Evolutionary conservation across 2,329 filamentous ascomycete genomes (phyloP), one percentile per base, ranked within the genome.

Genomic region (Colletotrichum karsti): DNA sequence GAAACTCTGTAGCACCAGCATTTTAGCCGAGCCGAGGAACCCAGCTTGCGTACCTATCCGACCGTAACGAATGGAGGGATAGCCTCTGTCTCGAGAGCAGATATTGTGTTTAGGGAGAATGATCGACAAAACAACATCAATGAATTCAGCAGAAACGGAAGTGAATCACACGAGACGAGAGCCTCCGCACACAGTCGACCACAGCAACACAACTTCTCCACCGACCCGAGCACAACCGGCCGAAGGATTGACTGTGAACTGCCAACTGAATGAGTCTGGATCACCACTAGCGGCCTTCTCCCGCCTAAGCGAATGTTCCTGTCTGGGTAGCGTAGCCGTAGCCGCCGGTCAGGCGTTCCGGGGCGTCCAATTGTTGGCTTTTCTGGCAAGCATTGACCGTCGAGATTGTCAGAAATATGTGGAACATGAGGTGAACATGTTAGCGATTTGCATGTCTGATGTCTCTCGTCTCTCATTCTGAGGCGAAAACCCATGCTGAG

Each of bases 141-240:
- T 13, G n/a, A 50, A 18, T 28, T 30, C 42, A 13, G 44, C 30
- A 28, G 22, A 35, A 48, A 35, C 46, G 30, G 28, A 22, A 15
- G 41, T 33, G 28, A 39, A 20, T 22, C 18, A 60, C 33, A n/a
- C n/a, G 18, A 33, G 30, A 33, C 33, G 18, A 24, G 30, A 28
- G 20, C 18, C 37, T 22, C 20, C 37, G n/a, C n/a, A n/a, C n/a
- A n/a, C n/a, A n/a, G n/a, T n/a, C n/a, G n/a, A n/a, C n/a, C n/a
- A n/a, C n/a, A 22, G 53, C 35, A 39, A n/a, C 37, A 26, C 33
- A 18, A 41, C 35, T 60, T 51, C 57, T 51, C 57, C 44, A 60
- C 57, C 57, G 57, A 51, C 42, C 57, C 44, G 57, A 50, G 26
- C 42, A 30, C 30, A 60, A 60, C 51, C 57, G 57, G 57, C 57